phyloP scores from a whole-genome alignment of 164 flowering plant species.

The grape (Vitis vinifera) region DNA sequence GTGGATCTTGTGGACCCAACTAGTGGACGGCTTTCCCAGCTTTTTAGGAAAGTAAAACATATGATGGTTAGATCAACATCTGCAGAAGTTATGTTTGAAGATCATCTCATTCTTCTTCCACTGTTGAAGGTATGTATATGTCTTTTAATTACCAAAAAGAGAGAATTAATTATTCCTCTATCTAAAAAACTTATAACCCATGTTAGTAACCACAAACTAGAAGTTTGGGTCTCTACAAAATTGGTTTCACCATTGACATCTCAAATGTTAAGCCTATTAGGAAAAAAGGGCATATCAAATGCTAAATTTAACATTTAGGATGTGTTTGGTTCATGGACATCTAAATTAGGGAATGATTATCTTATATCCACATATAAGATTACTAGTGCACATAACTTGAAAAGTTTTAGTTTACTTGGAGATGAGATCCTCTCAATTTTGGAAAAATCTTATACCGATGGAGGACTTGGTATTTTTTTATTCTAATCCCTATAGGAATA shows the following conservation, averaged over 20 bases:
- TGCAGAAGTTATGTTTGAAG: slow-evolving; percentile 32
- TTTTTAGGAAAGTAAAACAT: slow-evolving; percentile 40
- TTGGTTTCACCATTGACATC: not conserved
- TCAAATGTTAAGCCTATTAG: too few species aligned
- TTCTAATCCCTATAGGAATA: too few species aligned
- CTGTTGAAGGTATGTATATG: slow-evolving; percentile 51
- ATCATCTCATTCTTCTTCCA: slow-evolving; percentile 42
- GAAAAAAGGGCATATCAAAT: too few species aligned
- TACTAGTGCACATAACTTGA: too few species aligned
- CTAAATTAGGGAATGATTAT: too few species aligned
- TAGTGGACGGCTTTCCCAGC: slow-evolving; percentile 39
- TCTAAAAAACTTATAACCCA: not conserved
- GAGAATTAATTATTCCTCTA: not conserved
- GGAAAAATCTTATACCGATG: too few species aligned
- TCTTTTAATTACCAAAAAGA: not conserved
- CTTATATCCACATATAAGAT: too few species aligned
- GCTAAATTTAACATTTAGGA: too few species aligned
- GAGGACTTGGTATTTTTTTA: too few species aligned
- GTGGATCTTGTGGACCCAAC: slow-evolving; percentile 60
- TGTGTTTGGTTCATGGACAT: too few species aligned
- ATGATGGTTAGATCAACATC: slow-evolving; percentile 35
- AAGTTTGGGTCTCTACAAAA: not conserved
- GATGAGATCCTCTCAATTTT: too few species aligned
- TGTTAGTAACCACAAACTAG: not conserved
- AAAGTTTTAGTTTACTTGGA: too few species aligned